Evolutionary conservation across 495 filamentous ascomycete species (phyloP), one percentile per base, ranked within the genome.

Genomic region (Hyaloscypha variabilis): DNA sequence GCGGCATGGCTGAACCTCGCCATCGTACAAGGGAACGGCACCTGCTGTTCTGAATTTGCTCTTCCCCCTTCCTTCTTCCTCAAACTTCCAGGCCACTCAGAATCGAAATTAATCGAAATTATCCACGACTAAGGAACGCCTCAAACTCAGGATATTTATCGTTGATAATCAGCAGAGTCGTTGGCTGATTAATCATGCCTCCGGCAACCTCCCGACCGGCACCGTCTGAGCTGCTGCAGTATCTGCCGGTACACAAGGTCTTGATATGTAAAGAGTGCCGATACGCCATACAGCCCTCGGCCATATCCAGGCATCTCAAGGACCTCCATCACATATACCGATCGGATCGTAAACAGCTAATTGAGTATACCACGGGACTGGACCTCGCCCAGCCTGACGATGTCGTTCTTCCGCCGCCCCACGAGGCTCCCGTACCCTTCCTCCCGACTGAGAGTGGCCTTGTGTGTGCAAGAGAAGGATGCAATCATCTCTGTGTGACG

Each of bases 211-310:
- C 31, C 31, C 31, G 8, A 13, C 31, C 21, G 2, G 13, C 21
- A 28, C 51, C 21, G 21, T 28, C 51, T 5, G 23, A 54, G 10
- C 51, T 54, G 51, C 51, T 54, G 21, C 25, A 54, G 21, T 54
- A 54, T 19, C 19, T 25, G 1, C 23, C 51, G 6, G 25, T 17
- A 8, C 66, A 76, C 54, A 46, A 65, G 29, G 70, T 78, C 17
- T 25, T 78, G 55, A 72, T 77, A 42, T 77, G 75, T 25, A 73
- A 39, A 21, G 36, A 52, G 14, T 78, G 75, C 55, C 67, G 42
- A 26, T 76, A 77, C 49, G 76, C 76, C 2, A 65, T 78, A 34
- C 75, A 77, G 54, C 75, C 75, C n/a, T 65, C 61, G 11, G 76
- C 70, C 8, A 65, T 78, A 21, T 26, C 59, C 21, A 75, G 76